A percentile compares a stretch with the other conserved stretches of the same genome.
These are phyloP conservation scores for Chytriomyces hyalinus DNA, from an alignment of 192 early-diverging fungal genomes.

Conservation along the genomic window DNA sequence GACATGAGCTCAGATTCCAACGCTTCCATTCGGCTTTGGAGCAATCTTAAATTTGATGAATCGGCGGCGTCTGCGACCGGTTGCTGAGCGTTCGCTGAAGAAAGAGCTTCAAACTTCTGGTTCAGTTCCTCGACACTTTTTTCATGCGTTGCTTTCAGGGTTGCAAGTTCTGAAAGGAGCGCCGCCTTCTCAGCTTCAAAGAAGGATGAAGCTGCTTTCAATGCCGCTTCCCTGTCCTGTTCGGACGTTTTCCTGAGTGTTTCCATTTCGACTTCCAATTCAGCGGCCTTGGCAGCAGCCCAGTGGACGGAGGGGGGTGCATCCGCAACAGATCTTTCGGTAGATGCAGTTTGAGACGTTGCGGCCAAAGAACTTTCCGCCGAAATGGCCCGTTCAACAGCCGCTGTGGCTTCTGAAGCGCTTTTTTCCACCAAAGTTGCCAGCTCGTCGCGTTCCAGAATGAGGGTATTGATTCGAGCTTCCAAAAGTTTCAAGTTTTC, in stretches of 20 bases:
- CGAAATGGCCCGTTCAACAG: background rate
- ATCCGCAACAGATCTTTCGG: no score
- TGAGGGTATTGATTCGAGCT: no score
- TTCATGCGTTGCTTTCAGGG: background rate
- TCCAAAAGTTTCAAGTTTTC: background rate
- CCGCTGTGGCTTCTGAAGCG: background rate
- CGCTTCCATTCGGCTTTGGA: background rate
- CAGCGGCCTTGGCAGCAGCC: conserved; percentile 6
- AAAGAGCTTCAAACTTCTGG: background rate
- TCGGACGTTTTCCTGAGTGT: conserved; percentile 7
- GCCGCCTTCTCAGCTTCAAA: conserved; percentile 16
- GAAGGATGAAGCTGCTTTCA: background rate
- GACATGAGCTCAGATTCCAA: background rate
- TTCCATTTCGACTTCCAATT: conserved; percentile 4
- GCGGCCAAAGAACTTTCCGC: background rate
- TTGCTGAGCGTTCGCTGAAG: background rate
- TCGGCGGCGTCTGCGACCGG: background rate
- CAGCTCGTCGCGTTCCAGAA: no score
- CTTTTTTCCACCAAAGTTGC: background rate
- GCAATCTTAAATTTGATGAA: no score
- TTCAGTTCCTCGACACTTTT: background rate
- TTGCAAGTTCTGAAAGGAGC: background rate
- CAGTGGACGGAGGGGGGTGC: no score
- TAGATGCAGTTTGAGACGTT: background rate
- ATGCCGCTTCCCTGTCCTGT: conserved; percentile 1